These are phyloP conservation scores for Aegilops longissima DNA, from an alignment of 176 grass and related monocot genomes.

Conservation along the genomic window DNA sequence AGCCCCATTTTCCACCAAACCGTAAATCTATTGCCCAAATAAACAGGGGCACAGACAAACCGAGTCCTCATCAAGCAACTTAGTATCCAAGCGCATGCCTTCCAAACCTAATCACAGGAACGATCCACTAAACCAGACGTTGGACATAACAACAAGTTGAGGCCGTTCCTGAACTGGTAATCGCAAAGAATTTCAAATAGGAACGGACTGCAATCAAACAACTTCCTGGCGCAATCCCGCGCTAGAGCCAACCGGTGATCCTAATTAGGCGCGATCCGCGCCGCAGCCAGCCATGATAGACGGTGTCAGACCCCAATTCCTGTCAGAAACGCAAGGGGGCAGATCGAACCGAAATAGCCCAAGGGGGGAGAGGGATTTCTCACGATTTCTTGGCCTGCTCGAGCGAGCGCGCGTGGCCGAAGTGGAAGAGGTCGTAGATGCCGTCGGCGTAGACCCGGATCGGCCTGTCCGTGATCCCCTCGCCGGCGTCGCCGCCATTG, in stretches of 20 bases:
- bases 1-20: not conserved
- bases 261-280: not conserved
- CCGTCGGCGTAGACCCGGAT: constrained; percentile 88
- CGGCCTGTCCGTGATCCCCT: constrained; percentile 46
- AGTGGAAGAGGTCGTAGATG: constrained; percentile 95
- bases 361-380: not conserved
- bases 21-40: not conserved
- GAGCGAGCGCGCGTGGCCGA: constrained; percentile 86
- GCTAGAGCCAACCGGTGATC: not conserved
- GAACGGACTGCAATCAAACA: not conserved
- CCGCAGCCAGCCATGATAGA: not conserved
- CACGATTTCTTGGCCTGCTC: constrained; percentile 91
- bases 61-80: not conserved
- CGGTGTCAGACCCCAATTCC: not conserved
- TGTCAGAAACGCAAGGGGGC: not conserved
- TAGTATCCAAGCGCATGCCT: not conserved
- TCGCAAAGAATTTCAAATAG: not conserved
- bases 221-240: constrained; percentile 6
- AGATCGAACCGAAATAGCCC: constrained; percentile 26
- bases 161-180: not conserved
- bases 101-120: not conserved
- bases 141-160: not conserved
- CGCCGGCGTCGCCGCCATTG: constrained; percentile 3
- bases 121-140: not conserved
- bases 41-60: not conserved